Evolutionary conservation across 2,329 filamentous ascomycete species (phyloP).

Genomic region (Aphanocladium album): DNA sequence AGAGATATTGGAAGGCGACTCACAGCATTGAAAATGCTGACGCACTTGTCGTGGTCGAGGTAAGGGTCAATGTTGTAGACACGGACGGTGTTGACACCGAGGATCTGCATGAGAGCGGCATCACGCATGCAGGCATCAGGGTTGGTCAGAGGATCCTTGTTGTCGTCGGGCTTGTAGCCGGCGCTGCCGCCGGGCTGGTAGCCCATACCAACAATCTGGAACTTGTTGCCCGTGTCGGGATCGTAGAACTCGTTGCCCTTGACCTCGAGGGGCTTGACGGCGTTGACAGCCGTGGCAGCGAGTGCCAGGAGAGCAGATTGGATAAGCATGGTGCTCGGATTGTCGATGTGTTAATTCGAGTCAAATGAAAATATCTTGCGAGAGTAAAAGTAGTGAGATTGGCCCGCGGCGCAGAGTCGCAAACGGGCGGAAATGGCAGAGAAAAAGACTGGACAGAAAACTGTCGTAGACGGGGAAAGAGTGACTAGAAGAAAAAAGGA

Average conservation of each 20-base stretch:
- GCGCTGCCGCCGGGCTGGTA: slow-evolving; percentile 65
- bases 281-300: slow-evolving; percentile 47
- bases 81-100: slow-evolving; percentile 63
- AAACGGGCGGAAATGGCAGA: background rate
- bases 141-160: slow-evolving; percentile 57
- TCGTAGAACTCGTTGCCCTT: slow-evolving; percentile 57
- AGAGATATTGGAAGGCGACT: slow-evolving; percentile 13
- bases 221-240: slow-evolving; percentile 51
- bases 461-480: slow-evolving; percentile 16
- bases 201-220: slow-evolving; percentile 63
- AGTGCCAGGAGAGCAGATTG: slow-evolving; percentile 47
- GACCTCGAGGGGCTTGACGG: slow-evolving; percentile 53
- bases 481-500: slow-evolving; percentile 19
- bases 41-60: slow-evolving; percentile 62
- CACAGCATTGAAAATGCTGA: slow-evolving; percentile 61
- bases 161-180: slow-evolving; percentile 50
- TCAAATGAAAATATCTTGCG: background rate
- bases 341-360: background rate
- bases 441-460: background rate
- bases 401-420: background rate
- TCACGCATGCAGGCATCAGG: slow-evolving; percentile 55
- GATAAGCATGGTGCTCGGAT: slow-evolving; percentile 17
- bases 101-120: slow-evolving; percentile 59
- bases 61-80: slow-evolving; percentile 65
- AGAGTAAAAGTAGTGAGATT: background rate